phyloP scores from a whole-genome alignment of 2,329 filamentous ascomycete genomes.

The Colletotrichum trifolii region DNA sequence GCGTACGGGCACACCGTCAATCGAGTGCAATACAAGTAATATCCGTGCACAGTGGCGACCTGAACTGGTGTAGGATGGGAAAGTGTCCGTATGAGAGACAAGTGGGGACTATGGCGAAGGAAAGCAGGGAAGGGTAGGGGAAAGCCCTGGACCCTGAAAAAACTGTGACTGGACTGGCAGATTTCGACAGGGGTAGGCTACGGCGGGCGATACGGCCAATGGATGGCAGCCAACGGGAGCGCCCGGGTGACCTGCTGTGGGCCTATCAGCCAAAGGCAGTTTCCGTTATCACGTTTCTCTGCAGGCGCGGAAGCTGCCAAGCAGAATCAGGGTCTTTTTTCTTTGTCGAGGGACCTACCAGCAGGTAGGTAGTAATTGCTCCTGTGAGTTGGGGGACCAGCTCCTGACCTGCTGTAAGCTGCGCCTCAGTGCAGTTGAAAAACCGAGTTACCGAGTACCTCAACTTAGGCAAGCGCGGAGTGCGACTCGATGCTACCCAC shows the following conservation, averaged over 20 bases:
- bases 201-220: neutral
- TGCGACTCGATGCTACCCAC: too few relatives aligned
- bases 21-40: too few relatives aligned
- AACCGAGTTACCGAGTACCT: too few relatives aligned
- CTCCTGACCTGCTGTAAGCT: too few relatives aligned
- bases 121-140: neutral
- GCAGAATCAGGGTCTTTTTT: neutral
- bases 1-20: too few relatives aligned
- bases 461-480: too few relatives aligned
- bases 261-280: neutral
- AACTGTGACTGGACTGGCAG: neutral
- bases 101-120: neutral
- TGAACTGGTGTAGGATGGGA: neutral
- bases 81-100: neutral
- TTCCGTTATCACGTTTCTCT: neutral
- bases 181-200: too few relatives aligned
- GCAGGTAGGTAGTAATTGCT: too few relatives aligned
- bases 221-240: neutral
- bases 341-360: too few relatives aligned
- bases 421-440: too few relatives aligned
- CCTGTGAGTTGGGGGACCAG: too few relatives aligned
- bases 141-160: conserved; percentile 31
- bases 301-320: neutral
- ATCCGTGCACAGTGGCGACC: too few relatives aligned
- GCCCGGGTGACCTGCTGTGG: neutral